Evolutionary conservation across 1,139 yeast species (phyloP).

Genomic region (Saccharomyces hybrid): DNA sequence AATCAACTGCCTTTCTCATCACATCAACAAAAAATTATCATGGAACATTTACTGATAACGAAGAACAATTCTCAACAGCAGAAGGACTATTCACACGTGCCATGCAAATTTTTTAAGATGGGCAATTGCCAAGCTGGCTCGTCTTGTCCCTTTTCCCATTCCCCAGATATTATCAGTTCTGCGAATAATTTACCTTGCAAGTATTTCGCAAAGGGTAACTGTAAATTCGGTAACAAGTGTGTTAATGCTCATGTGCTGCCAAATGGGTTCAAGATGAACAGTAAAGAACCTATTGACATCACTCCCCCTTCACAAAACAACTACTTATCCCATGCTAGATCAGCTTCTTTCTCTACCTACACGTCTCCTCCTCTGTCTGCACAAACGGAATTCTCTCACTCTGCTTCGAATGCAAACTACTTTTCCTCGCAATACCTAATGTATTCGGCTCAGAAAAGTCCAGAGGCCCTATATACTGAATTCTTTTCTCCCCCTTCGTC

Average conservation of each 20-base stretch:
- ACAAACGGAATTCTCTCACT: background rate
- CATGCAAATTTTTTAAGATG: conserved; percentile 86
- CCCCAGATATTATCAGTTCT: conserved; percentile 35
- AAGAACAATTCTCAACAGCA: conserved; percentile 16
- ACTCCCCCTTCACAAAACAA: conserved; percentile 31
- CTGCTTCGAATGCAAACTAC: background rate
- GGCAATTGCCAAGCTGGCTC: conserved; percentile 93
- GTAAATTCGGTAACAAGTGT: conserved; percentile 89
- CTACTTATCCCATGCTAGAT: background rate
- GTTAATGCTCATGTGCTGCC: conserved; percentile 88
- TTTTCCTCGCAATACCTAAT: background rate
- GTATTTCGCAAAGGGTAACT: conserved; percentile 88
- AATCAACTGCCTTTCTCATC: conserved; percentile 6
- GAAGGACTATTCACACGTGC: conserved; percentile 60
- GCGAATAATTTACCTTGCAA: conserved; percentile 75
- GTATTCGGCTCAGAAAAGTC: background rate
- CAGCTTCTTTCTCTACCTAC: background rate
- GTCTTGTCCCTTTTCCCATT: conserved; percentile 87
- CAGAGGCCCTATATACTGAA: background rate
- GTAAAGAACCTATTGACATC: background rate
- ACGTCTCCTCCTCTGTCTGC: background rate
- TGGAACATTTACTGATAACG: conserved; percentile 26
- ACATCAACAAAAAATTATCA: conserved; percentile 23
- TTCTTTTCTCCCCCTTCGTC: conserved; percentile 1
- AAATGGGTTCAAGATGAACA: conserved; percentile 70